These are phyloP conservation scores for Atkinsonella texensis DNA, from an alignment of 2,329 filamentous ascomycete species.

Conservation along the genomic window DNA sequence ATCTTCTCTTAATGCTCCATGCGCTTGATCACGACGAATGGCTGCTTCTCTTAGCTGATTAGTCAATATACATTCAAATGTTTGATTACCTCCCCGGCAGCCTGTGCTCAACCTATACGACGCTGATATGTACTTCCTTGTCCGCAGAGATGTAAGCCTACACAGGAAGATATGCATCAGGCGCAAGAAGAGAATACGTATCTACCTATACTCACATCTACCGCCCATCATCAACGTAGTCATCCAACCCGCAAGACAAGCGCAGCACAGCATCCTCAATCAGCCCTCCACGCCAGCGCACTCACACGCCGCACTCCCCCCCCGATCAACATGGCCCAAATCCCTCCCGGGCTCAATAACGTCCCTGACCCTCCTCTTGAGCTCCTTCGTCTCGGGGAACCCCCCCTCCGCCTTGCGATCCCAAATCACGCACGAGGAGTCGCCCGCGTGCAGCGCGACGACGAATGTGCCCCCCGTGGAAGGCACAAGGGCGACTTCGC, in stretches of 20 bases:
- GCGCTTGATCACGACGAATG: conserved; percentile 28
- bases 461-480: conserved; percentile 74
- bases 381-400: conserved; percentile 86
- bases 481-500: conserved; percentile 80
- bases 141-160: no score
- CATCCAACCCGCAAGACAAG: not conserved
- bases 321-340: conserved; percentile 68
- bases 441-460: conserved; percentile 44
- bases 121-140: no score
- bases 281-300: no score
- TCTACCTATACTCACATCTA: not conserved
- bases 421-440: conserved; percentile 50
- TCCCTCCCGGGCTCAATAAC: conserved; percentile 66
- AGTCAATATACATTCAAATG: conserved; percentile 12
- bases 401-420: conserved; percentile 77
- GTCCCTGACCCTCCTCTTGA: conserved; percentile 76
- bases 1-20: conserved; percentile 26
- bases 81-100: not conserved
- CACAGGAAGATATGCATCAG: no score
- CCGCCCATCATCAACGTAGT: no score
- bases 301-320: no score
- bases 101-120: no score
- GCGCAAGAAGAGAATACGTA: no score
- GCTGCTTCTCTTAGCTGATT: conserved; percentile 29
- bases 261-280: not conserved